Percentiles rank a stretch among this genome's conserved stretches.
These are phyloP conservation scores for Plasmodium adleri DNA, from an alignment of 169 alveolate species.

Conservation along the genomic window DNA sequence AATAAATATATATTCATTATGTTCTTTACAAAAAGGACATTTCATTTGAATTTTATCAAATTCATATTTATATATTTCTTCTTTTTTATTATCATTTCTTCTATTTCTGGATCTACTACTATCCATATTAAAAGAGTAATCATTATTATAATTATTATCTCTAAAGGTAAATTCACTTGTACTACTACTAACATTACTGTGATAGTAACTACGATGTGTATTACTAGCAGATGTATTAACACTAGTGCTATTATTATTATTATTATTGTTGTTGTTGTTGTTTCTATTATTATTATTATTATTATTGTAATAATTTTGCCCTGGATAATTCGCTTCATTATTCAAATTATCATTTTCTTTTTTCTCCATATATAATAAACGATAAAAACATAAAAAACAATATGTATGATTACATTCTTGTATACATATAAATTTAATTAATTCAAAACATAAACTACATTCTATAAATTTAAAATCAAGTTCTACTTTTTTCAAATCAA, in stretches of 20 bases:
- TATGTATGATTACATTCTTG: conserved; percentile 77
- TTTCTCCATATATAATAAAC: conserved; percentile 61
- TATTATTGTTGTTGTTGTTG: background rate
- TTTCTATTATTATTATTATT: background rate
- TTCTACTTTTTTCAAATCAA: conserved; percentile 69
- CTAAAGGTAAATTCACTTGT: background rate
- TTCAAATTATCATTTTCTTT: conserved; percentile 50
- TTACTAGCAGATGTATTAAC: background rate
- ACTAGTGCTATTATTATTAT: background rate
- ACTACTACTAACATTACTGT: background rate
- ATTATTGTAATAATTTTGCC: background rate
- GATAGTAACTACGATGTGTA: conserved; percentile 2
- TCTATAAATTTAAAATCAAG: conserved; percentile 69
- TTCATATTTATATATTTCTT: conserved; percentile 50
- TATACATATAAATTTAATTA: conserved; percentile 65
- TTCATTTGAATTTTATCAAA: conserved; percentile 54
- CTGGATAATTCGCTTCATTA: background rate
- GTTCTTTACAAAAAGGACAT: conserved; percentile 77
- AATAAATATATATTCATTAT: conserved; percentile 69
- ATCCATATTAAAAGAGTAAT: background rate
- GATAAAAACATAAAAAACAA: conserved; percentile 75
- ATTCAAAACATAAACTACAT: conserved; percentile 73
- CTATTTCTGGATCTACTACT: conserved; percentile 4
- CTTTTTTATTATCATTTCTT: conserved; percentile 21
- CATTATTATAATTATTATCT: background rate